Conservation (phyloP, 2,329 filamentous ascomycete genomes). For the Mariannaea elegans region DNA sequence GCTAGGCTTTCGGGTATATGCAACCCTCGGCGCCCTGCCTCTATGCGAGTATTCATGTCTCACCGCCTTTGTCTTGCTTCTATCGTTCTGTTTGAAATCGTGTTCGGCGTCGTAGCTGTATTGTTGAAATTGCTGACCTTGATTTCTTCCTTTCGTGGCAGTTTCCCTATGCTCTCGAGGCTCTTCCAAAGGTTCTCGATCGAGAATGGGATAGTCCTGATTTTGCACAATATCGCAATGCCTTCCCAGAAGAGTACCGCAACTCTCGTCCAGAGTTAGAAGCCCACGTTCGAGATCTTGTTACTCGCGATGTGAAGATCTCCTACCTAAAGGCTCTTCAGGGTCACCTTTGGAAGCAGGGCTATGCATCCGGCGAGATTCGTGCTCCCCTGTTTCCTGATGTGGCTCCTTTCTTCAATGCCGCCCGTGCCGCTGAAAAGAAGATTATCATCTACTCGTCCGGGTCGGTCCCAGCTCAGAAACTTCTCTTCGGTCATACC, state of each 20-base stretch:
- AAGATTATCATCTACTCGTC: slow-evolving; percentile 82
- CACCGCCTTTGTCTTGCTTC: slow-evolving; percentile 38
- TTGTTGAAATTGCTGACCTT: slow-evolving; percentile 28
- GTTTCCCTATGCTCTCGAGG: slow-evolving; percentile 80
- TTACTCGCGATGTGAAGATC: slow-evolving; percentile 76
- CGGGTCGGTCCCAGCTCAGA: slow-evolving; percentile 82
- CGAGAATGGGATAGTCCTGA: slow-evolving; percentile 71
- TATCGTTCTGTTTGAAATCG: slow-evolving; percentile 19
- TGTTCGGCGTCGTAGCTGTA: slow-evolving; percentile 13
- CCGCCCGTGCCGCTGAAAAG: slow-evolving; percentile 65
- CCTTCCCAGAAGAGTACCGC: slow-evolving; percentile 74
- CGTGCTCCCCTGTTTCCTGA: slow-evolving; percentile 79
- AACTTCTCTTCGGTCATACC: slow-evolving; percentile 78
- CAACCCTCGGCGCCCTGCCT: slow-evolving; percentile 24
- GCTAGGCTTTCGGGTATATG: slow-evolving; percentile 30
- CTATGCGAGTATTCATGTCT: slow-evolving; percentile 20
- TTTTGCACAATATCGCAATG: slow-evolving; percentile 74
- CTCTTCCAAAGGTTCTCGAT: slow-evolving; percentile 70
- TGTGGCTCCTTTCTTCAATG: slow-evolving; percentile 69
- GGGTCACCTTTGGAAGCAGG: slow-evolving; percentile 79
- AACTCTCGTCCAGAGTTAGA: slow-evolving; percentile 67
- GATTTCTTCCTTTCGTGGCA: slow-evolving; percentile 45
- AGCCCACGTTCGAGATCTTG: slow-evolving; percentile 75
- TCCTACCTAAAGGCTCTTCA: slow-evolving; percentile 82
- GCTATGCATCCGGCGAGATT: slow-evolving; percentile 75